A percentile compares a stretch with the other conserved stretches of the same genome.
These are phyloP conservation scores for Myxozyma kluyveri DNA, from an alignment of 805 yeast genomes.

Conservation along the genomic window DNA sequence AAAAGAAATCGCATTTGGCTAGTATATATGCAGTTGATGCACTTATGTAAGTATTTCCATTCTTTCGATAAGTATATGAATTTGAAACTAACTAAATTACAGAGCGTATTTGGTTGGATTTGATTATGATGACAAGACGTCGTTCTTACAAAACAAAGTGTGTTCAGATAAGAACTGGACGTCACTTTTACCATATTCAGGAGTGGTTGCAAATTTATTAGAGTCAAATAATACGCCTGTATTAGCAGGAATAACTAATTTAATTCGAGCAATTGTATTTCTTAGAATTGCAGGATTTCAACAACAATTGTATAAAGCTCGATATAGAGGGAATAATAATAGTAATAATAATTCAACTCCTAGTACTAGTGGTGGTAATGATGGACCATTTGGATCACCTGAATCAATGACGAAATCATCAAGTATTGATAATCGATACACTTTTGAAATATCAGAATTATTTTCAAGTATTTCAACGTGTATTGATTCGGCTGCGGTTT, in stretches of 20 bases:
- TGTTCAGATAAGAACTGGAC: slow-evolving; percentile 30
- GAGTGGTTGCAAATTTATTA: slow-evolving; percentile 21
- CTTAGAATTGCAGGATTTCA: slow-evolving; percentile 23
- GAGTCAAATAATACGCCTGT: slow-evolving; percentile 23
- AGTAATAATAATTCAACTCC: neutral
- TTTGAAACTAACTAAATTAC: neutral
- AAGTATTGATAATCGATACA: neutral
- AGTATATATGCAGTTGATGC: slow-evolving; percentile 42
- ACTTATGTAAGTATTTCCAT: slow-evolving; percentile 32
- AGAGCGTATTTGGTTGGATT: slow-evolving; percentile 31
- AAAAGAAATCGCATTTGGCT: slow-evolving; percentile 36
- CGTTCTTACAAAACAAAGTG: slow-evolving; percentile 10
- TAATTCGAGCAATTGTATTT: slow-evolving; percentile 32
- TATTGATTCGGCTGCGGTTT: slow-evolving; percentile 23
- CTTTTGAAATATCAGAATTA: slow-evolving; percentile 4
- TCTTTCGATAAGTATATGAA: neutral
- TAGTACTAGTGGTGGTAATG: slow-evolving; percentile 7
- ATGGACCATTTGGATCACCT: neutral
- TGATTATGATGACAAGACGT: slow-evolving; percentile 31
- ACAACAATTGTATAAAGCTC: slow-evolving; percentile 12
- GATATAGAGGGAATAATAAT: slow-evolving; percentile 1
- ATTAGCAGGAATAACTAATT: slow-evolving; percentile 27
- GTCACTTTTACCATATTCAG: slow-evolving; percentile 27
- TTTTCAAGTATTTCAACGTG: slow-evolving; percentile 9
- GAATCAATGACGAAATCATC: neutral